Base-by-base conservation (phyloP, 1,284 basidiomycete species). In the Violaceomyces palustris region DNA sequence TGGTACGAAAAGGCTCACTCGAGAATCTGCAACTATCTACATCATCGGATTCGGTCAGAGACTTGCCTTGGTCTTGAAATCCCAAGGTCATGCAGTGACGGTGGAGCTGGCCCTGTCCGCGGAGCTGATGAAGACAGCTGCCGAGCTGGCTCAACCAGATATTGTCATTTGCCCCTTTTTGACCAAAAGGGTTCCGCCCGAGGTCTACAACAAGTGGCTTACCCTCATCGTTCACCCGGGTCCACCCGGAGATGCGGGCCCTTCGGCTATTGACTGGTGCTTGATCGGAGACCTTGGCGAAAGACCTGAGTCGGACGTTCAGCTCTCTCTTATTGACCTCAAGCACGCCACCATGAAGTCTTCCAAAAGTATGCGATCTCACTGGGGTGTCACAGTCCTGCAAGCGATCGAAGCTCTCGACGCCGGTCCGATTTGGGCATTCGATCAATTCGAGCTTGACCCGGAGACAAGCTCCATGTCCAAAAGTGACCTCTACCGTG, bases 161-260 rank as follows among this genome's bases (percentile, higher is more conserved):
- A 48, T 77, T 10, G 65, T 78, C 38, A 45, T 78, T 27, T 77
- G 77, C 49, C 76, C 77, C 0, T 78, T 77, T 57, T 61, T 78
- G 49, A 77, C 75, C 4, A 75, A 74, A 42, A 74, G 72, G 40
- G 73, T 78, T 15, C 76, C 77, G 14, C 64, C 64, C 15, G 63
- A 66, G 25, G 62, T 78, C 10, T 76, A 74, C 58, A 69, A 33
- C 22, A 61, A 73, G 67, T 74, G 72, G 55, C 64, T 77, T 32
- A 78, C 77, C 2, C 72, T 77, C 26, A 76, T 78, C 46, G 72
- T 77, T 5, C 77, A 78, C 56, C 77, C 77, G 1, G 77, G 77
- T 14, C 75, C 77, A 4, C 77, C 77, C 0, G 77, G 76, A 1
- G 77, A 78, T 56, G 77, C 74, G 0, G 77, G 77, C 12, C 76